Percentiles rank a stretch among this genome's conserved stretches.
Evolutionary conservation across 352 stramenopile genomes (phyloP).

Genomic region (Globisporangium solare): DNA sequence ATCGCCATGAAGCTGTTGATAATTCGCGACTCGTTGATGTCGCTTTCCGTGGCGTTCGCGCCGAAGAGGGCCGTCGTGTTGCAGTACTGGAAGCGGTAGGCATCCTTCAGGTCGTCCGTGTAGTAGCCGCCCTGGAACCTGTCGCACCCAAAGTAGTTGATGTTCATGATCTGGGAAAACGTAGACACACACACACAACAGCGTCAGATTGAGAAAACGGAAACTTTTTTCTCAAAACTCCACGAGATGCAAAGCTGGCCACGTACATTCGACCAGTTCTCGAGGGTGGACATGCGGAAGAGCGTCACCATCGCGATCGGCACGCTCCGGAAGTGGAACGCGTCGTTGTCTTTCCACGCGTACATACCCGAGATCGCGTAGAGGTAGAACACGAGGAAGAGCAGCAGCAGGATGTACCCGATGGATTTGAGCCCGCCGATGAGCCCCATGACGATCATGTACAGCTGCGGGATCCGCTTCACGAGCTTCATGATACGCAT

Average conservation of each 20-base stretch:
- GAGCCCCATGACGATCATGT: conserved; percentile 89
- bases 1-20: conserved; percentile 56
- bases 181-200: conserved; percentile 8
- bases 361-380: conserved; percentile 91
- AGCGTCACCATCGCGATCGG: conserved; percentile 83
- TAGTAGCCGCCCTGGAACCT: conserved; percentile 66
- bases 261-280: conserved; percentile 75
- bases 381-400: conserved; percentile 87
- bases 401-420: conserved; percentile 86
- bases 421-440: conserved; percentile 86
- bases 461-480: conserved; percentile 86
- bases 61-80: conserved; percentile 59
- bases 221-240: too few relatives aligned
- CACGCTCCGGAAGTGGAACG: conserved; percentile 78
- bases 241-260: not conserved
- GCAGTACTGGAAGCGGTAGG: conserved; percentile 48
- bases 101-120: conserved; percentile 29
- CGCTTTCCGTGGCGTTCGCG: conserved; percentile 33
- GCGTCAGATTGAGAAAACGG: too few relatives aligned
- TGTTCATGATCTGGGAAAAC: conserved; percentile 60
- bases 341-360: conserved; percentile 83
- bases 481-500: conserved; percentile 90
- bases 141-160: conserved; percentile 80
- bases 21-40: conserved; percentile 24
- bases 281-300: conserved; percentile 76